A percentile compares a stretch with the other conserved stretches of the same genome.
Conservation (phyloP, 345 rosid species). For the Eucalyptus guilfoylei region DNA sequence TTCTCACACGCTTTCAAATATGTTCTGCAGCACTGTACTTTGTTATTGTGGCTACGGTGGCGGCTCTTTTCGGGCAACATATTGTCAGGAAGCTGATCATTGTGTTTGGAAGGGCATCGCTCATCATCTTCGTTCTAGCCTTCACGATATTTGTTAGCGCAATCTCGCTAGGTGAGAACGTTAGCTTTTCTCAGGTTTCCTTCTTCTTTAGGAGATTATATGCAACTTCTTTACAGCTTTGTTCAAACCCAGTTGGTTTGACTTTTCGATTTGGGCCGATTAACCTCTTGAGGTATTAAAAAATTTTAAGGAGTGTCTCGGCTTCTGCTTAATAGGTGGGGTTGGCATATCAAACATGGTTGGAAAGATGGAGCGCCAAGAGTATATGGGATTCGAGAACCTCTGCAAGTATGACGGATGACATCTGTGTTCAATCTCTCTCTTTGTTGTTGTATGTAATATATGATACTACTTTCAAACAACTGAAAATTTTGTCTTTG, state of each 20-base stretch:
- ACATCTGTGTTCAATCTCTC: neutral
- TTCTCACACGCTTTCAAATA: neutral
- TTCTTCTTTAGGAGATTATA: neutral
- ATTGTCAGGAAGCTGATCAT: constrained; percentile 25
- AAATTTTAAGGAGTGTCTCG: neutral
- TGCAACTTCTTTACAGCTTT: neutral
- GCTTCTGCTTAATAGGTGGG: constrained; percentile 17
- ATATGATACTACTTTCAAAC: neutral
- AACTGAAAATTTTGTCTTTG: neutral
- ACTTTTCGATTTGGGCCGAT: neutral
- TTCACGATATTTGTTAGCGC: constrained; percentile 36
- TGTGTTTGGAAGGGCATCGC: constrained; percentile 34
- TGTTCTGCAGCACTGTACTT: constrained; percentile 29
- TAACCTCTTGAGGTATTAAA: neutral
- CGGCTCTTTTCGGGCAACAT: constrained; percentile 35
- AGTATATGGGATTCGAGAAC: constrained; percentile 49
- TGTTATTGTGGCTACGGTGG: constrained; percentile 20
- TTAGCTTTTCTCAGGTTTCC: neutral
- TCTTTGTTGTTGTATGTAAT: neutral
- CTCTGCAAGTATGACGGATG: constrained; percentile 20
- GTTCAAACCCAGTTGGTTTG: neutral
- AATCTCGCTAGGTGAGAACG: constrained; percentile 28
- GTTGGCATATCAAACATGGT: constrained; percentile 37
- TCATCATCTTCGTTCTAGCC: constrained; percentile 42
- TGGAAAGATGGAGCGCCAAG: constrained; percentile 5